Percentiles rank a stretch among this genome's conserved stretches.
These are phyloP conservation scores for Globisporangium ultimum DNA, from an alignment of 352 stramenopile species.

Conservation along the genomic window DNA sequence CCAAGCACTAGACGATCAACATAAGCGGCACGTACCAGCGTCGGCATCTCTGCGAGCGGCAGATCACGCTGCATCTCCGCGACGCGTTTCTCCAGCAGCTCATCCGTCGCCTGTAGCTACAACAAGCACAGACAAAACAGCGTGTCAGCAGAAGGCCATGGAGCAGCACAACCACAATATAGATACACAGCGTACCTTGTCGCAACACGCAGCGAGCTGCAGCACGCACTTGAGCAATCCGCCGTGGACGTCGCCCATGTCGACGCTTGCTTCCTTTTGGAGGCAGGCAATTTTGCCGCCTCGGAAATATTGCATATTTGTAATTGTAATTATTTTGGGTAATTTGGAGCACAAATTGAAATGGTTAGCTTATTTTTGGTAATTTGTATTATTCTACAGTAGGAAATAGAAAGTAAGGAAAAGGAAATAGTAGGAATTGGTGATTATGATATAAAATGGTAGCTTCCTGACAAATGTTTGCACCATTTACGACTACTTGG, in stretches of 20 bases:
- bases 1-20: not conserved
- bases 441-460: too few relatives aligned
- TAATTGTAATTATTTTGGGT: too few relatives aligned
- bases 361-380: too few relatives aligned
- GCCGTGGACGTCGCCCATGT: conserved; percentile 51
- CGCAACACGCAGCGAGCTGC: conserved; percentile 66
- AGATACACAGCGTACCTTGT: conserved; percentile 41
- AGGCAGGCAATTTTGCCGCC: not conserved
- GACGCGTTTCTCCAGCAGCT: conserved; percentile 37
- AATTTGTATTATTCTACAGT: too few relatives aligned
- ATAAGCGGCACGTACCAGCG: conserved; percentile 19
- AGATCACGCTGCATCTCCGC: conserved; percentile 33
- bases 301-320: too few relatives aligned
- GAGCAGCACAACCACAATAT: not conserved
- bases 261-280: conserved; percentile 1
- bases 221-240: conserved; percentile 74
- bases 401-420: too few relatives aligned
- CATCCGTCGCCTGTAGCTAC: conserved; percentile 59
- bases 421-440: too few relatives aligned
- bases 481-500: too few relatives aligned
- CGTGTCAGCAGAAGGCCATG: not conserved
- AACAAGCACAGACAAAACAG: not conserved
- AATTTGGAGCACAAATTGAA: too few relatives aligned
- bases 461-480: too few relatives aligned
- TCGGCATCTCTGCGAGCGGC: conserved; percentile 42